Base-by-base conservation (phyloP, 176 grass and related monocot species). In the Juncus effusus region DNA sequence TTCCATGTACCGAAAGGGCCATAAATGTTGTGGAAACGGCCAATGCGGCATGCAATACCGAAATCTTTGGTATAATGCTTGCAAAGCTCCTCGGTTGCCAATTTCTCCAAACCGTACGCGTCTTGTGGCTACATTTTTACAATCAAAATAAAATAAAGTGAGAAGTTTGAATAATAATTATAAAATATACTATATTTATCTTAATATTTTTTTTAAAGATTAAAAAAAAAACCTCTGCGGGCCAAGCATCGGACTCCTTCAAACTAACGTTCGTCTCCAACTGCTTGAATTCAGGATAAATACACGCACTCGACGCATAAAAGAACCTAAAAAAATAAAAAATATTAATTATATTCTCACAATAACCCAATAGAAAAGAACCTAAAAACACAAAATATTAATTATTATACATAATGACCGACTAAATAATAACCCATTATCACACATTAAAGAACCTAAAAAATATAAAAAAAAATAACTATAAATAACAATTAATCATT, bases 51-150 rank as follows among this genome's bases (percentile, higher is more conserved):
- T 54, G 91, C 92, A 39, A 96, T 96, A 62, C 65, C 79, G 40
- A 96, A 96, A 74, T 91, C 92, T 77, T 96, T 96, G 44, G 84
- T 96, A 84, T 96, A 96, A 59, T 96, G 92, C 79, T 96, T 96
- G 92, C 92, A 96, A 40, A 96, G 74, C 80, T 96, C 92, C 77
- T 96, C 92, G 0, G 82, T 91, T 38, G 87, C 87, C 61, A 96
- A 82, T 74, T 96, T 96, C 80, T 96, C 92, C 77, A 96, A 81
- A 60, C 92, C 92, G 83, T 96, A 96, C 16, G 92, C 92, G 51
- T 96, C 92, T 96, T 96, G 87, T 76, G 92, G 92, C 92, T 96
- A 52, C 47, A 78, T 70, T 10, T 41, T 38, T 7, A 54, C 41
- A 1, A 44, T 57, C 63, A 12, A 1, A 78, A 38, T 6, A 19